phyloP scores from a whole-genome alignment of 257 asterid species.

The Sherardia arvensis region DNA sequence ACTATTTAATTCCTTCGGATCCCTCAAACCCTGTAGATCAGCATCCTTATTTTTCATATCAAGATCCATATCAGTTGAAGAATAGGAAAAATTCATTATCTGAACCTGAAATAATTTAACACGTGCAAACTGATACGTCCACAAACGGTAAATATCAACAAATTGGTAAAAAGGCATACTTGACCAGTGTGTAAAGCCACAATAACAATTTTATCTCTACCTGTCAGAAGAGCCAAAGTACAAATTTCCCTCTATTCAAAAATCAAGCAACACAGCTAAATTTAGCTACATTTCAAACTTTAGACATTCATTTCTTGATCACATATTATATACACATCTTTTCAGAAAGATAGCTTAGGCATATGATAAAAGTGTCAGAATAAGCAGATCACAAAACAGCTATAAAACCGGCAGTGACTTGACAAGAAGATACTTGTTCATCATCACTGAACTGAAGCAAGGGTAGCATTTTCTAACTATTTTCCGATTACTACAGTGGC shows the following conservation, averaged over 20 bases:
- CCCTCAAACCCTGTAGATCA: constrained; percentile 35
- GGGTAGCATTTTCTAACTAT: not conserved
- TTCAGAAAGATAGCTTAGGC: not conserved
- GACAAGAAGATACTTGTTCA: not conserved
- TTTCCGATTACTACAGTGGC: not conserved
- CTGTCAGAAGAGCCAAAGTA: too few relatives aligned
- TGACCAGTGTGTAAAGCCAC: not conserved
- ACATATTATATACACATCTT: too few relatives aligned
- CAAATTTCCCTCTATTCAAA: not conserved
- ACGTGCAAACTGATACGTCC: constrained; percentile 1
- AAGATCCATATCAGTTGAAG: constrained; percentile 54
- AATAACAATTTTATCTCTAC: too few relatives aligned
- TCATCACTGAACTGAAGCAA: not conserved
- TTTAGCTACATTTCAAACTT: not conserved
- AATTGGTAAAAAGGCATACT: not conserved
- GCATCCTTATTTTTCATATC: constrained; percentile 61
- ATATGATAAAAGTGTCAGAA: not conserved
- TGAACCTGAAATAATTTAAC: constrained; percentile 12
- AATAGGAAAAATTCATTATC: constrained; percentile 7
- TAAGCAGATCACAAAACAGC: not conserved
- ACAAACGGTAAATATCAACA: not conserved
- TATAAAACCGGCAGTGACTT: not conserved
- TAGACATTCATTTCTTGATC: not conserved
- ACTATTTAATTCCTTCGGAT: constrained; percentile 43
- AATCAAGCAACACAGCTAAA: not conserved